Base-by-base conservation (phyloP, 2,329 filamentous ascomycete genomes). In the Fulvia fulva region DNA sequence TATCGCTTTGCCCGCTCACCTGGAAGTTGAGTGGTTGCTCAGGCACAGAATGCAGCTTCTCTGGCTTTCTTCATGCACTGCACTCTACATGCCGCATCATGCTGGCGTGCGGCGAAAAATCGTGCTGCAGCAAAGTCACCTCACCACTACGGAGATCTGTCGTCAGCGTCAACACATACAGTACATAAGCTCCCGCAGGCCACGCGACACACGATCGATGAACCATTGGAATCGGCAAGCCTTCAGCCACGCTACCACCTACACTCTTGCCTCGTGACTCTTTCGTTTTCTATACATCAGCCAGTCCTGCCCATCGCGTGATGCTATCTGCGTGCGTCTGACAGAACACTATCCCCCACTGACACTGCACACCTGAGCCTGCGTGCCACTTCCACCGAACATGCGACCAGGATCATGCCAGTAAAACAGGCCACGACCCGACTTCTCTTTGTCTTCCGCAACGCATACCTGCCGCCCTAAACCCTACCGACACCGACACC, bases 381-480 rank as follows among this genome's bases (percentile, higher is more conserved):
- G 25, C 21, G 28, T 44, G 51, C 51, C 23, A 30, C 51, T 43
- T 21, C 34, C 45, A 32, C 25, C 22, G 26, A 50, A 16, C n/a
- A 50, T 25, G 7, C 25, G 47, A 50, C 47, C 30, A 50, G 47
- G 53, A 46, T 28, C 45, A 55, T 55, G 53, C 53, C 41, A 19
- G 34, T 34, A 30, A n/a, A 32, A 28, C 11, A n/a, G 26, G 44
- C 53, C 28, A 22, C 14, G 9, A 21, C 2, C 37, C 22, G 22
- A 26, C 34, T 53, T 45, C 51, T 25, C 53, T 50, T 55, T 55
- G 53, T 55, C 44, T 47, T 32, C 45, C 45, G 47, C 26, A 26
- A 41, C 53, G 53, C 44, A 49, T 25, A 58, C 46, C 41, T 43
- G 28, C 51, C 56, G 44, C 56, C 56, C 32, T 49, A 47, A 28